Percentiles rank a stretch among this genome's conserved stretches.
phyloP scores from a whole-genome alignment of 768 basidiomycete species.

The Boletus reticuloceps region DNA sequence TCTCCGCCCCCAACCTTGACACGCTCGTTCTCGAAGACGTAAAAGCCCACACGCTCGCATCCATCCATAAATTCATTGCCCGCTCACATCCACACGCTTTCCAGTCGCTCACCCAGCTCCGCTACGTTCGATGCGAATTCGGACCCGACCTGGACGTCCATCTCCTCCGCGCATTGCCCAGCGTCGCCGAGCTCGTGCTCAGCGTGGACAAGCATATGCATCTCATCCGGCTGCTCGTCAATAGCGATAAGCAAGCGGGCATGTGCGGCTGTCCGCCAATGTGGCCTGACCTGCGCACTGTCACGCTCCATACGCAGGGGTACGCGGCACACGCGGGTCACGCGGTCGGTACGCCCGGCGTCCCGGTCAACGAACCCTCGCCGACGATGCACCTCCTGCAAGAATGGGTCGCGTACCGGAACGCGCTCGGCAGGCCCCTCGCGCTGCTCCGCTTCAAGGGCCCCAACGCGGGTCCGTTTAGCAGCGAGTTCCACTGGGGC shows the following conservation, averaged over 20 bases:
- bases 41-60: slow-evolving; percentile 22
- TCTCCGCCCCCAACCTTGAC: slow-evolving; percentile 32
- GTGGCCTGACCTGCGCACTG: slow-evolving; percentile 25
- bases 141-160: slow-evolving; percentile 31
- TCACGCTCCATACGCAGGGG: slow-evolving; percentile 32
- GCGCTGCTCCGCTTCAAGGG: slow-evolving; percentile 27
- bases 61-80: slow-evolving; percentile 29
- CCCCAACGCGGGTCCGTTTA: slow-evolving; percentile 27
- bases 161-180: slow-evolving; percentile 31
- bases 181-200: slow-evolving; percentile 30
- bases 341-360: slow-evolving; percentile 11
- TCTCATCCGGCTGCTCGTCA: slow-evolving; percentile 30
- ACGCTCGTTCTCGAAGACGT: slow-evolving; percentile 32
- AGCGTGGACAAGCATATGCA: slow-evolving; percentile 31
- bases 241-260: slow-evolving; percentile 33
- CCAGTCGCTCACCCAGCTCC: slow-evolving; percentile 27
- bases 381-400: slow-evolving; percentile 29
- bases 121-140: slow-evolving; percentile 31
- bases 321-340: slow-evolving; percentile 14
- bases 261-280: slow-evolving; percentile 28
- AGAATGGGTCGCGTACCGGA: slow-evolving; percentile 23
- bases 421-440: slow-evolving; percentile 21
- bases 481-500: slow-evolving; percentile 30
- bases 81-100: slow-evolving; percentile 27
- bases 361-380: slow-evolving; percentile 31